These are phyloP conservation scores for Hevea brasiliensis DNA, from an alignment of 345 rosid species.

Conservation along the genomic window DNA sequence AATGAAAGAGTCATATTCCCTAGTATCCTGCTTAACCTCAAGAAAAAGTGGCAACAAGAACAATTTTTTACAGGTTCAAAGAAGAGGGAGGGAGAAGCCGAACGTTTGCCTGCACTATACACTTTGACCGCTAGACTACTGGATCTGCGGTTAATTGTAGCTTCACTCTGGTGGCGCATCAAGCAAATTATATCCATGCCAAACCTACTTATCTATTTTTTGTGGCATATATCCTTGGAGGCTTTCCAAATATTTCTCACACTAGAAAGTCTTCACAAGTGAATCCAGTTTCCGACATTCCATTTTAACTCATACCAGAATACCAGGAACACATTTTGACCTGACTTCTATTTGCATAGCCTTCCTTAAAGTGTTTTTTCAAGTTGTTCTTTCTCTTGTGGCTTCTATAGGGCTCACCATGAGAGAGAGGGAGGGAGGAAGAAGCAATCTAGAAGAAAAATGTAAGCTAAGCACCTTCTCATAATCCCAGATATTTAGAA, in stretches of 20 bases:
- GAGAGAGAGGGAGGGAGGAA: neutral
- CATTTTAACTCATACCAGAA: neutral
- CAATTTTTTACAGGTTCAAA: neutral
- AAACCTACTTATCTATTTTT: neutral
- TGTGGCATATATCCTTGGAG: neutral
- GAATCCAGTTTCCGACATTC: neutral
- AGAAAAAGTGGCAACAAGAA: neutral
- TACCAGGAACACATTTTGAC: neutral
- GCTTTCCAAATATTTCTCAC: neutral
- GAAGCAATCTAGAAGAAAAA: neutral
- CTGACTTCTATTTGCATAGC: neutral
- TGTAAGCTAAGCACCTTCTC: conserved; percentile 17
- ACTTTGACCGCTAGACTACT: neutral
- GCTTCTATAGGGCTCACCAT: neutral
- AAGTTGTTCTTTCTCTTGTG: neutral
- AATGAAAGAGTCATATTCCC: neutral
- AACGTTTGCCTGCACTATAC: neutral
- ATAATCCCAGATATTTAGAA: conserved; percentile 36
- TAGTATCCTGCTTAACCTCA: neutral
- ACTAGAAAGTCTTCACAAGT: neutral
- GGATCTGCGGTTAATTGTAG: neutral
- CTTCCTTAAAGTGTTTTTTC: neutral
- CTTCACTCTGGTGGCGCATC: neutral
- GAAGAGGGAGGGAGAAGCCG: neutral
- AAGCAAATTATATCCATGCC: neutral